These are phyloP conservation scores for Aspergillus transmontanensis DNA, from an alignment of 2,329 filamentous ascomycete species.

Conservation along the genomic window DNA sequence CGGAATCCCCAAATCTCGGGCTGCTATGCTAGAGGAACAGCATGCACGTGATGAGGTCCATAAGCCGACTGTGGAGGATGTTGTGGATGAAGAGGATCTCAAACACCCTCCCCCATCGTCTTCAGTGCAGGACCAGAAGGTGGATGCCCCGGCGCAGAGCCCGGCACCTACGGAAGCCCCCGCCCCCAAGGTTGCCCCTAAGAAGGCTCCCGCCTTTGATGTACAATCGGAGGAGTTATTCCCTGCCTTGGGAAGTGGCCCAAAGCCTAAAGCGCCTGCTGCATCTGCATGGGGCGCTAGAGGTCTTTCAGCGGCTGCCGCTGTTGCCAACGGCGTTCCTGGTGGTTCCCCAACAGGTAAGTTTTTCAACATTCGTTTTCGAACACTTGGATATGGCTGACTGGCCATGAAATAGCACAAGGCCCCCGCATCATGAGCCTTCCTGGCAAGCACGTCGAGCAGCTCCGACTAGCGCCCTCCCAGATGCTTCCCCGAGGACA, in stretches of 20 bases:
- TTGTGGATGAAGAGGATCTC: constrained; percentile 75
- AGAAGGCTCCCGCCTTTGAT: constrained; percentile 62
- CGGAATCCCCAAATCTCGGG: constrained; percentile 47
- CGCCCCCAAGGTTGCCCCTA: constrained; percentile 42
- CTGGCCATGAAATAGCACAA: constrained; percentile 35
- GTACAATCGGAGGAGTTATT: constrained; percentile 89
- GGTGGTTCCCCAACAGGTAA: constrained; percentile 58
- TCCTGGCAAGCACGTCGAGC: constrained; percentile 80
- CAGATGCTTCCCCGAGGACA: constrained; percentile 76
- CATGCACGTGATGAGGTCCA: constrained; percentile 56
- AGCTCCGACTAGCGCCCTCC: constrained; percentile 70
- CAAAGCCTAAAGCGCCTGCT: constrained; percentile 65
- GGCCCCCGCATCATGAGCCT: constrained; percentile 67
- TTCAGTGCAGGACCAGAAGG: constrained; percentile 39
- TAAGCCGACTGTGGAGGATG: constrained; percentile 77
- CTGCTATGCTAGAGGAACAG: constrained; percentile 56
- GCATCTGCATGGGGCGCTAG: constrained; percentile 78
- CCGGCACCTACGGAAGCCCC: constrained; percentile 30
- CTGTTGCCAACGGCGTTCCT: constrained; percentile 49
- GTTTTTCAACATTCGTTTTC: constrained; percentile 35
- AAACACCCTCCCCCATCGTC: constrained; percentile 58
- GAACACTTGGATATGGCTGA: constrained; percentile 19
- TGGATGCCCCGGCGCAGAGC: constrained; percentile 24
- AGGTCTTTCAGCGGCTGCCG: constrained; percentile 44
- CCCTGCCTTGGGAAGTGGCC: constrained; percentile 77